A percentile compares a stretch with the other conserved stretches of the same genome.
phyloP scores from a whole-genome alignment of 2,329 filamentous ascomycete genomes.

The Pseudocercospora vitis region DNA sequence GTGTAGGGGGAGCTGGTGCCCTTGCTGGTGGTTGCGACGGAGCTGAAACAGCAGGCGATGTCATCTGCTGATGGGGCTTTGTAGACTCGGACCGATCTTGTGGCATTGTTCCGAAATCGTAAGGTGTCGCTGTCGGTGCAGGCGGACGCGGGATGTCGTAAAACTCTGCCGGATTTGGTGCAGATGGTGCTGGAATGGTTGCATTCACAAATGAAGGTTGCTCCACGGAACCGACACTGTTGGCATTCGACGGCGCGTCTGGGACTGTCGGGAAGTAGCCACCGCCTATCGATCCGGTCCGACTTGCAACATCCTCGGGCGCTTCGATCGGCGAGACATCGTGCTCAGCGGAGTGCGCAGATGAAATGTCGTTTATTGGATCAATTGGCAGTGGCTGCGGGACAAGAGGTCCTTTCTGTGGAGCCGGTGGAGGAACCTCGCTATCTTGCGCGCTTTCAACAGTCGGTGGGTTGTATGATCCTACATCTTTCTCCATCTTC shows the following conservation, averaged over 20 bases:
- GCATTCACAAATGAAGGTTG: conserved; percentile 14
- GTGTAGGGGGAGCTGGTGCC: conserved; percentile 20
- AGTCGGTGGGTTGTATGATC: conserved; percentile 48
- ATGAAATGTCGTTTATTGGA: neutral
- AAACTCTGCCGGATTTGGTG: conserved; percentile 26
- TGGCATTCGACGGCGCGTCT: conserved; percentile 37
- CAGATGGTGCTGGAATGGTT: neutral
- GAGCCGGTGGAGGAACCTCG: conserved; percentile 43
- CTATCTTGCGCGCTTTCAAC: conserved; percentile 64
- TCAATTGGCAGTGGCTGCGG: conserved; percentile 46
- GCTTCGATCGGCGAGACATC: conserved; percentile 57
- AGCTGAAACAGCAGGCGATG: conserved; percentile 14
- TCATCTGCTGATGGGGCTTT: conserved; percentile 17
- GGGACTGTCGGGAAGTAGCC: conserved; percentile 60
- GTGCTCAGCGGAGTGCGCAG: conserved; percentile 20
- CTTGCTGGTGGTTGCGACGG: conserved; percentile 22
- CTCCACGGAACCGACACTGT: conserved; percentile 9
- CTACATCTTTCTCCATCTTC: conserved; percentile 29
- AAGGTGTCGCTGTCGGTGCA: conserved; percentile 16
- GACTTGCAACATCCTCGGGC: conserved; percentile 31
- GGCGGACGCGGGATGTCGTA: conserved; percentile 20
- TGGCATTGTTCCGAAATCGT: conserved; percentile 13
- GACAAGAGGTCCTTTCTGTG: conserved; percentile 34
- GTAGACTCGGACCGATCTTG: conserved; percentile 16
- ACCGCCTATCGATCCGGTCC: conserved; percentile 54